phyloP scores from a whole-genome alignment of 257 asterid species.

The Petunia axillaris region DNA sequence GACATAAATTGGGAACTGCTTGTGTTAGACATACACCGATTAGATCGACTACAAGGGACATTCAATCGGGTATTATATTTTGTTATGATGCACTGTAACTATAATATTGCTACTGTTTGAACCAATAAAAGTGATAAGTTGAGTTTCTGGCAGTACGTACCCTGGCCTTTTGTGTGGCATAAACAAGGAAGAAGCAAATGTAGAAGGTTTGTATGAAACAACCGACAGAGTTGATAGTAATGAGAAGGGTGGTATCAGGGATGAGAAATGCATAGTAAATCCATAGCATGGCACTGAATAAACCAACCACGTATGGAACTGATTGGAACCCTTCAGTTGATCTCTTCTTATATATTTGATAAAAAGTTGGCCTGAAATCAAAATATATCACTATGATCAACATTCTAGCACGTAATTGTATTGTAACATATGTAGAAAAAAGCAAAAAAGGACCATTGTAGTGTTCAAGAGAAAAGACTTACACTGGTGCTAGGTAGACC shows the following conservation, averaged over 20 bases:
- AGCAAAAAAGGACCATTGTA: neutral
- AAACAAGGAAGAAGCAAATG: constrained; percentile 52
- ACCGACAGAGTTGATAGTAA: constrained; percentile 69
- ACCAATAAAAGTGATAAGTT: too few species aligned
- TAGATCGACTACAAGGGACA: too few species aligned
- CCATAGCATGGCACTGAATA: constrained; percentile 77
- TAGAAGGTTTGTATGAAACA: constrained; percentile 55
- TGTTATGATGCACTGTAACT: too few species aligned
- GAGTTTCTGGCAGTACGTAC: constrained; percentile 28
- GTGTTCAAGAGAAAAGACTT: constrained; percentile 23
- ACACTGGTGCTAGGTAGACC: constrained; percentile 76
- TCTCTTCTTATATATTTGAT: constrained; percentile 57
- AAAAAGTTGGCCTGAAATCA: constrained; percentile 60
- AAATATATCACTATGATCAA: neutral
- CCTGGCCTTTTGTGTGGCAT: constrained; percentile 52
- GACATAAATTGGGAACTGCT: too few species aligned
- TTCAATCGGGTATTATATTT: too few species aligned
- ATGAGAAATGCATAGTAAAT: constrained; percentile 73
- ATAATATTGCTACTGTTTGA: too few species aligned
- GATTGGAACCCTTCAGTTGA: constrained; percentile 68
- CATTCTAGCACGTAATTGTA: neutral
- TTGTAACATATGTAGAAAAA: too few species aligned
- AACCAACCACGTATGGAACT: constrained; percentile 55
- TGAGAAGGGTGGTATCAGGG: constrained; percentile 64
- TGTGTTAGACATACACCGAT: too few species aligned